phyloP scores from a whole-genome alignment of 176 grass and related monocot genomes.

The Carex pumila region DNA sequence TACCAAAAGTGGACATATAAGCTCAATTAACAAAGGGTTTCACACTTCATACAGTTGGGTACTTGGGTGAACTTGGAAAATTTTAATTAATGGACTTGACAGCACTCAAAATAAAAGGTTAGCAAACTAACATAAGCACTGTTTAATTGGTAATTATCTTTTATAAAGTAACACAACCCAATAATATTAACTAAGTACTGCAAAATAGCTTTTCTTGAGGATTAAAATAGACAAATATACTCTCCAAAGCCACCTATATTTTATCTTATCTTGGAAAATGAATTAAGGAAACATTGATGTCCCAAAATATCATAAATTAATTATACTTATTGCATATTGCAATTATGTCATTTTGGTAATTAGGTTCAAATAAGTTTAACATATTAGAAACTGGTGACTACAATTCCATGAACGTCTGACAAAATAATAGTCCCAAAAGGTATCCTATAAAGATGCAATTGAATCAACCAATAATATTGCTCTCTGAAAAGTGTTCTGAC shows the following conservation, averaged over 20 bases:
- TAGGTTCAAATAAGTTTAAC: not conserved
- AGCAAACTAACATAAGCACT: not conserved
- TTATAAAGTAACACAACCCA: not conserved
- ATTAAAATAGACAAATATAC: not conserved
- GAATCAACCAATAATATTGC: constrained; percentile 12
- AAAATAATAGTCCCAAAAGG: constrained; percentile 5
- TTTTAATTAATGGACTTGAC: not conserved
- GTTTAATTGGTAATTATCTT: not conserved
- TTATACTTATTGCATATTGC: not conserved
- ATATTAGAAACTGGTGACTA: not conserved
- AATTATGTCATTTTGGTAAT: not conserved
- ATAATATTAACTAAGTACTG: not conserved
- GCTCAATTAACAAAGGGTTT: not conserved
- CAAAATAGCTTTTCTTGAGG: not conserved
- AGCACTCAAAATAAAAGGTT: not conserved
- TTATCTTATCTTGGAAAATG: not conserved
- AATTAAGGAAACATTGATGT: not conserved
- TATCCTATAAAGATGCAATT: constrained; percentile 15
- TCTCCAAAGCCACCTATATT: not conserved
- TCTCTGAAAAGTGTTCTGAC: constrained; percentile 13
- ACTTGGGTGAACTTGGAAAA: not conserved
- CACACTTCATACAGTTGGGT: not conserved
- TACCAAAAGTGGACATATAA: not conserved
- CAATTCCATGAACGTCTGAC: not conserved
- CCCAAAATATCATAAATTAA: not conserved